Base-by-base conservation (phyloP, 2,329 filamentous ascomycete species). In the Arthrocladium fulminans region DNA sequence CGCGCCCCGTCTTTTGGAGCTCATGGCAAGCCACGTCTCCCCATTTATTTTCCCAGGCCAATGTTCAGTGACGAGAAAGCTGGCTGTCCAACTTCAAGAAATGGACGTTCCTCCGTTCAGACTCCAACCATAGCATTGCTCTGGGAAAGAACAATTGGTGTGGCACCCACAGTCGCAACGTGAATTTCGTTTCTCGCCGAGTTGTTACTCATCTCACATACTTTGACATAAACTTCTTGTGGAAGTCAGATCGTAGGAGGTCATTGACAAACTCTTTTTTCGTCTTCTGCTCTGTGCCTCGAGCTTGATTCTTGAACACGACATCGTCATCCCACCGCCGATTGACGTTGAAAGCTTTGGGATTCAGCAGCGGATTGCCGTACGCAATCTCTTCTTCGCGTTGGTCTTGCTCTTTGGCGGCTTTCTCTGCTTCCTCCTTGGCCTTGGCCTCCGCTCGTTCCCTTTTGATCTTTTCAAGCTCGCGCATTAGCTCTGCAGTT, bases 231-330 rank as follows among this genome's bases (percentile, higher is more conserved):
- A 98, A 98, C 54, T 88, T 83, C 70, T 89, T 92, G 73, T 98
- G 92, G 67, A 98, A 98, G 67, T 98, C 92, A 24, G 88, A 96
- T 53, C 90, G 82, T 54, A 97, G 71, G 61, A 95, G 74, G 68
- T 97, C 85, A 64, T 98, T 98, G 67, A 98, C 89, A 70, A 98
- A 98, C 67, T 95, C 89, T 73, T 84, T 88, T 72, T 84, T 88
- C 54, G 84, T 81, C 72, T 84, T 89, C 54, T 96, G 88, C 63
- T 97, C 90, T 0, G 89, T 95, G 7, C 90, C 92, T 51, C 92
- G 79, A 27, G 90, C 92, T 70, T 98, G 92, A 67, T 98, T 98
- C 73, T 95, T 97, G 72, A 98, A 98, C 2, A 98, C 89, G 10
- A 98, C 92, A 64, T 98, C 92, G 60, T 98, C 92, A 59, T 98